Evolutionary conservation across 2,329 filamentous ascomycete species (phyloP), one percentile per base, ranked within the genome.

Genomic region (Diplodia seriata): DNA sequence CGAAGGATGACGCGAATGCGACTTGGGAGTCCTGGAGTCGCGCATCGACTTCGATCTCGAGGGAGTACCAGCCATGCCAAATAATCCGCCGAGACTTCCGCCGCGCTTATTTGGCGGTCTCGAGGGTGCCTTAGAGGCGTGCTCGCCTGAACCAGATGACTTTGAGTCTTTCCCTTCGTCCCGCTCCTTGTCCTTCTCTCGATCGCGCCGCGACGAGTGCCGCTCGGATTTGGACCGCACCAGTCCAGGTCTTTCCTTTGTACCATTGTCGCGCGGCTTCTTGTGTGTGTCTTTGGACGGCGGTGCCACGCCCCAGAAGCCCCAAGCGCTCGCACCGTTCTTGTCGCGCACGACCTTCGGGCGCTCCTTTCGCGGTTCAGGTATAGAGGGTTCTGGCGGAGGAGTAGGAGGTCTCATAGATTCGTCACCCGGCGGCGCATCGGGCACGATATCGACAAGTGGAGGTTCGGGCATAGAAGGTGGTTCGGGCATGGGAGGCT

Each of bases 291-390:
- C 74, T 68, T 81, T 82, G 68, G 77, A 72, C 43, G 80, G 79
- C 49, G 80, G 76, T 38, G 78, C 71, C 18, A 88, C 85, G 20
- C 86, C 87, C 91, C 91, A 94, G 76, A 89, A 88, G 43, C 89
- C 90, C 92, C 93, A 95, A 36, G 90, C 94, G 23, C 89, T 78
- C 26, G 77, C 83, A n/a, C 79, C 80, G 43, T 84, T 85, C 68
- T 86, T 85, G 47, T 91, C 89, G 68, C 92, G 91, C 72, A 88
- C 91, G 70, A 93, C 87, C 74, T 90, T 92, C 33, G 90, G 82
- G 15, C 93, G 90, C 70, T 96, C 91, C 76, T 91, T 96, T 79
- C 88, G 87, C 69, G 84, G 80, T 62, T 89, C 87, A 18, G 86
- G 75, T 56, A 71, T 74, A 67, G 72, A 72, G 11, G 72, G 69